A percentile compares a stretch with the other conserved stretches of the same genome.
Conservation (phyloP, 768 basidiomycete species). For the Baorangia bicolor region DNA sequence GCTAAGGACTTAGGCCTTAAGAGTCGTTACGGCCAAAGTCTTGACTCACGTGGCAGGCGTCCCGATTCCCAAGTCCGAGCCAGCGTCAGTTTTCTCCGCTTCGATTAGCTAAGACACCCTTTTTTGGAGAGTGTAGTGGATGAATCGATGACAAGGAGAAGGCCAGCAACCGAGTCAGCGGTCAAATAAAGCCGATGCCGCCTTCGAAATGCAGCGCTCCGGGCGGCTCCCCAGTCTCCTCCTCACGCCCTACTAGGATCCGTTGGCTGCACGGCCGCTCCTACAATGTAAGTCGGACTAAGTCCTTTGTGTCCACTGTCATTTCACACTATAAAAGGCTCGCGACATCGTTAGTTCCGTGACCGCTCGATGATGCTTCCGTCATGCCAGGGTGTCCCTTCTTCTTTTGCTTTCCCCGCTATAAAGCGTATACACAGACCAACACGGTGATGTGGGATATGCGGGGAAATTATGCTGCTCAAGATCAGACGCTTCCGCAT, state of each 20-base stretch:
- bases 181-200: conserved; percentile 33
- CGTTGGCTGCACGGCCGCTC: conserved; percentile 20
- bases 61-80: background rate
- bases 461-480: conserved; percentile 14
- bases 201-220: conserved; percentile 19
- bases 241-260: conserved; percentile 26
- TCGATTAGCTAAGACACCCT: conserved; percentile 20
- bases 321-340: conserved; percentile 27
- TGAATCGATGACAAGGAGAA: conserved; percentile 1
- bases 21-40: background rate
- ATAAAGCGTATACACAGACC: conserved; percentile 34
- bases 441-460: conserved; percentile 32
- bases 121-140: conserved; percentile 16
- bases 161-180: conserved; percentile 12
- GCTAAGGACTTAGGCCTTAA: too few species aligned
- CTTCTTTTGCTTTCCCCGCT: conserved; percentile 33
- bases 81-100: background rate
- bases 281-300: too few species aligned
- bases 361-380: conserved; percentile 10
- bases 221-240: conserved; percentile 16
- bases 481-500: conserved; percentile 14
- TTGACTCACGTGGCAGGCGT: too few species aligned
- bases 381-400: conserved; percentile 32
- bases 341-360: background rate
- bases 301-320: too few species aligned